Evolutionary conservation across 2,329 filamentous ascomycete species (phyloP).

Genomic region (Colletotrichum sp.): DNA sequence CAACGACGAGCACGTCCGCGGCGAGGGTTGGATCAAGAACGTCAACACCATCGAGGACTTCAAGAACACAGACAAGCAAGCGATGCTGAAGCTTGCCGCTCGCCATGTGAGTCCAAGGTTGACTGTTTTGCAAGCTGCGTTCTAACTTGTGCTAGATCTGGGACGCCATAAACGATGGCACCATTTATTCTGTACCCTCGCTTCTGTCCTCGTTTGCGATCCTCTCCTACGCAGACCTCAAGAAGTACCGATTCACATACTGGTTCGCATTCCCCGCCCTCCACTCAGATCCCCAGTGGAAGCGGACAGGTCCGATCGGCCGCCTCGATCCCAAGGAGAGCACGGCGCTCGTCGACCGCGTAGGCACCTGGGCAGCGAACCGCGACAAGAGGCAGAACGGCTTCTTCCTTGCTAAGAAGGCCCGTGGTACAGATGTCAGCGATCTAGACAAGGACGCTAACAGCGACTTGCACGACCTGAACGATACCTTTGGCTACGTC

Average conservation of each 20-base stretch:
- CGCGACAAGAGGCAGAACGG: constrained; percentile 84
- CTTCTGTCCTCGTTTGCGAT: constrained; percentile 88
- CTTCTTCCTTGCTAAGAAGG: constrained; percentile 92
- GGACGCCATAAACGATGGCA: constrained; percentile 96
- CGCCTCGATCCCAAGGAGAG: constrained; percentile 73
- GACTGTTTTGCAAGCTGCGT: neutral
- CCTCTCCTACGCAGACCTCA: constrained; percentile 92
- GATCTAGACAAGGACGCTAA: constrained; percentile 18
- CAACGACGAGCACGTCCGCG: constrained; percentile 75
- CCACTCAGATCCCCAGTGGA: constrained; percentile 88
- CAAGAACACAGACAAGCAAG: constrained; percentile 78
- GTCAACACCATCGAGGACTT: constrained; percentile 97
- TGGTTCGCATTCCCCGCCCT: constrained; percentile 97
- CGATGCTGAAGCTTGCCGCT: constrained; percentile 79
- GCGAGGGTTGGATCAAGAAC: constrained; percentile 94
- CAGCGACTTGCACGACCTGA: constrained; percentile 20
- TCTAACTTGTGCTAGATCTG: constrained; percentile 68
- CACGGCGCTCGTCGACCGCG: constrained; percentile 76
- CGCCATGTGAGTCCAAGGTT: constrained; percentile 65
- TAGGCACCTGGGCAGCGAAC: constrained; percentile 86
- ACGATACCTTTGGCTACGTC: constrained; percentile 50
- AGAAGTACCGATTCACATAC: constrained; percentile 98
- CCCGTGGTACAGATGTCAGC: constrained; percentile 39
- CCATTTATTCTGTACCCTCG: constrained; percentile 93
- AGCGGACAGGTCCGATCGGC: constrained; percentile 57